A percentile compares a stretch with the other conserved stretches of the same genome.
phyloP scores from a whole-genome alignment of 1,139 yeast genomes.

The Kodamaea sp. region DNA sequence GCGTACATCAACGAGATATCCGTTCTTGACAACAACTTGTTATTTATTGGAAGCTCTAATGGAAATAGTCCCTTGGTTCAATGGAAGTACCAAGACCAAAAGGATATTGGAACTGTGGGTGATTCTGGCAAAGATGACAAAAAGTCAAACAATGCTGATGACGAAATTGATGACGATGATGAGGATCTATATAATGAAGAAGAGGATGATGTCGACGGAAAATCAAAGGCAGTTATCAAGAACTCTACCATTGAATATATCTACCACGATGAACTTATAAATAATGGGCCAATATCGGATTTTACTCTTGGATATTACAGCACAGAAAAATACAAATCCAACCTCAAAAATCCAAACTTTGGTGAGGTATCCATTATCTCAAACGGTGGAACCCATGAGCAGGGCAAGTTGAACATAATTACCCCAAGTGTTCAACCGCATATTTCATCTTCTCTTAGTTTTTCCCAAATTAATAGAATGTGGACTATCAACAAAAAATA shows the following conservation, averaged over 20 bases:
- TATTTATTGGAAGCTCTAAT: conserved; percentile 37
- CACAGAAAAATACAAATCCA: conserved; percentile 55
- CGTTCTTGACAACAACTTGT: conserved; percentile 34
- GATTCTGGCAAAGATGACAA: conserved; percentile 1
- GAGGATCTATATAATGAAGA: conserved; percentile 20
- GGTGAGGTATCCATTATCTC: conserved; percentile 68
- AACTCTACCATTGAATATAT: conserved; percentile 40
- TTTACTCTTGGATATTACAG: conserved; percentile 67
- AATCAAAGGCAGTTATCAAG: conserved; percentile 22
- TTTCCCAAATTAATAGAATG: conserved; percentile 72
- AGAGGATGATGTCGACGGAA: conserved; percentile 32
- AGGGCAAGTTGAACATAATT: conserved; percentile 59
- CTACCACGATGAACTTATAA: conserved; percentile 56
- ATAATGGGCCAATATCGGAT: conserved; percentile 75
- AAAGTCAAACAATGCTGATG: conserved; percentile 4
- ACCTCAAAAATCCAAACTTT: conserved; percentile 66
- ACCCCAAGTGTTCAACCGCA: conserved; percentile 65
- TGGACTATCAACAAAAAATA: conserved; percentile 65
- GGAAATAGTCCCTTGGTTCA: conserved; percentile 41
- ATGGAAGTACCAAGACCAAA: conserved; percentile 26
- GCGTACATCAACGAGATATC: conserved; percentile 38
- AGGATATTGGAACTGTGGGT: conserved; percentile 1
- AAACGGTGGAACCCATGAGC: conserved; percentile 63
- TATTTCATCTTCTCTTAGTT: conserved; percentile 70
- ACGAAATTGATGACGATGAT: conserved; percentile 15